These are phyloP conservation scores for Spinacia oleracea DNA, from an alignment of 179 eudicot species.

Conservation along the genomic window DNA sequence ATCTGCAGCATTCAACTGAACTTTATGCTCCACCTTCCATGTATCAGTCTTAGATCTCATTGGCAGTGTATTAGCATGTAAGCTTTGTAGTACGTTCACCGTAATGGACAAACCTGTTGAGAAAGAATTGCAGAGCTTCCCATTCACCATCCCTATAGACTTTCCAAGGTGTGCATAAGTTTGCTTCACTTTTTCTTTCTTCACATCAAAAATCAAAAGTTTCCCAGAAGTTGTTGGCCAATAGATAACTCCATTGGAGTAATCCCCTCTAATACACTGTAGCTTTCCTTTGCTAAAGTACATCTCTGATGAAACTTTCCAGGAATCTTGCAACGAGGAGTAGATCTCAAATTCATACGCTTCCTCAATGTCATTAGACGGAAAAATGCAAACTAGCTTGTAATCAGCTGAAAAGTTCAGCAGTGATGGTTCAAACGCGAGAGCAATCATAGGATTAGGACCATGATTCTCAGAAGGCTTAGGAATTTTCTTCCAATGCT, in stretches of 20 bases:
- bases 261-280: neutral
- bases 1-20: neutral
- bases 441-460: slow-evolving; percentile 42
- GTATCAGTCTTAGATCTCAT: neutral
- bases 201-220: slow-evolving; percentile 24
- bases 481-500: slow-evolving; percentile 54
- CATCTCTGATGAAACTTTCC: slow-evolving; percentile 54
- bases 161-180: too few relatives aligned
- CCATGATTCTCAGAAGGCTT: slow-evolving; percentile 51
- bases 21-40: neutral
- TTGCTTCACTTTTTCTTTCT: slow-evolving; percentile 16
- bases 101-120: neutral
- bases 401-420: slow-evolving; percentile 50
- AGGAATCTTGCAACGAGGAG: slow-evolving; percentile 39
- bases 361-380: slow-evolving; percentile 44
- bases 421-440: slow-evolving; percentile 59
- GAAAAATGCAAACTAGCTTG: slow-evolving; percentile 50
- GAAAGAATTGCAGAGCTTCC: slow-evolving; percentile 19
- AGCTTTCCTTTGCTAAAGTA: slow-evolving; percentile 24
- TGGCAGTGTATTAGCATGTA: slow-evolving; percentile 26
- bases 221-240: slow-evolving; percentile 28
- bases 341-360: slow-evolving; percentile 52
- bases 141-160: slow-evolving; percentile 19
- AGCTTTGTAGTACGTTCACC: neutral
- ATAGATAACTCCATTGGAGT: slow-evolving; percentile 50